phyloP scores from a whole-genome alignment of 768 basidiomycete species.

The Daedalea quercina region DNA sequence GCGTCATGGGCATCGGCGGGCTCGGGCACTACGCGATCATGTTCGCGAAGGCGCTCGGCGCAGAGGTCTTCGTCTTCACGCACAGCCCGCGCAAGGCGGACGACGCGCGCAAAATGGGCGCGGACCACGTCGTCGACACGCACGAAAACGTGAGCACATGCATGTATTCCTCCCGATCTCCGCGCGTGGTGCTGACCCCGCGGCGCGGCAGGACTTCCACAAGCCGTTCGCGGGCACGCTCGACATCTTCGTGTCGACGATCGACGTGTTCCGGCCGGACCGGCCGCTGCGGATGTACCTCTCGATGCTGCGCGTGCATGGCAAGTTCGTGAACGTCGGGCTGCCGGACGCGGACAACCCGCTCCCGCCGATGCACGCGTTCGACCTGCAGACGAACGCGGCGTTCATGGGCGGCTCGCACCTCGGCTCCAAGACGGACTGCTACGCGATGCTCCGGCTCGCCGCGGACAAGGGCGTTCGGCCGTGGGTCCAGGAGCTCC shows the following conservation, averaged over 20 bases:
- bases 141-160: constrained; percentile 8
- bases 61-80: constrained; percentile 48
- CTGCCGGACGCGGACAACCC: constrained; percentile 44
- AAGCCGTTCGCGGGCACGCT: constrained; percentile 31
- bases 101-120: constrained; percentile 50
- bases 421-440: constrained; percentile 52
- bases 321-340: constrained; percentile 47
- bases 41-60: constrained; percentile 45
- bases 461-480: constrained; percentile 45
- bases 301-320: constrained; percentile 40
- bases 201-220: constrained; percentile 26
- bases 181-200: too few relatives aligned
- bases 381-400: constrained; percentile 23
- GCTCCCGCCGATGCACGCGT: constrained; percentile 9
- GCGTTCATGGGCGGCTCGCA: constrained; percentile 19
- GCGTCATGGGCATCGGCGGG: constrained; percentile 58
- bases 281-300: constrained; percentile 24
- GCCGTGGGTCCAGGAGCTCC: constrained; percentile 32
- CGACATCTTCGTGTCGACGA: constrained; percentile 39
- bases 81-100: constrained; percentile 44
- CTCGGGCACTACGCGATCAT: constrained; percentile 34
- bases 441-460: constrained; percentile 47
- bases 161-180: too few relatives aligned
- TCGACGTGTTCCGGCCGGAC: constrained; percentile 16
- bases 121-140: constrained; percentile 44